phyloP scores from a whole-genome alignment of 208 protist species.

The Crithidia bombi region DNA sequence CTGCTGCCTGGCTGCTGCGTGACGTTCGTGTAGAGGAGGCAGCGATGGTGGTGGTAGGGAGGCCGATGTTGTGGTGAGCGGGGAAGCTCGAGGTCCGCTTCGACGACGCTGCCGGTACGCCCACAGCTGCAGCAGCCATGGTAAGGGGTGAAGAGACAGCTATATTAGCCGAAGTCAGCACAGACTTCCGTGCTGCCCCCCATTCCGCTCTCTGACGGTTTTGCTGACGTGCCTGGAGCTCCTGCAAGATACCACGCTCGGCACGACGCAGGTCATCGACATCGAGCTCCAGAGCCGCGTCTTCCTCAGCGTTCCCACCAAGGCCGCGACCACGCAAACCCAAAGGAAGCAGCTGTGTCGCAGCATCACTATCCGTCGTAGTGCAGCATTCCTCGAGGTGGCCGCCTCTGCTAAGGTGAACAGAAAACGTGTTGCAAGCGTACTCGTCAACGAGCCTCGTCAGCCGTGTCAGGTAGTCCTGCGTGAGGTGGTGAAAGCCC shows the following conservation, averaged over 20 bases:
- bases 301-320: slow-evolving; percentile 2
- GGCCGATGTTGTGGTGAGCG: not conserved
- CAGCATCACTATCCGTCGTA: not conserved
- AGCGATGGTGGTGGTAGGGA: not conserved
- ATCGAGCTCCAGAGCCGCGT: slow-evolving; percentile 16
- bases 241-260: slow-evolving; percentile 9
- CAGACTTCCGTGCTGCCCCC: not conserved
- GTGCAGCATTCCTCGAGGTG: not conserved
- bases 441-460: not conserved
- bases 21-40: slow-evolving; percentile 1
- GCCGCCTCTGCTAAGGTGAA: not conserved
- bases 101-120: not conserved
- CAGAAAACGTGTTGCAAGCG: not conserved
- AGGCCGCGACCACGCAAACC: not conserved
- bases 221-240: slow-evolving; percentile 16
- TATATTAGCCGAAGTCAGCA: not conserved
- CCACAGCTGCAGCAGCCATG: not conserved
- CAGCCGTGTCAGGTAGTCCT: slow-evolving; percentile 22
- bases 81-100: not conserved
- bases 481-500: slow-evolving; percentile 7
- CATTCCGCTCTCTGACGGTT: not conserved
- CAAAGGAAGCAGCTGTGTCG: not conserved
- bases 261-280: slow-evolving; percentile 14
- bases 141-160: not conserved
- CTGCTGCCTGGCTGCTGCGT: not conserved